Percentiles rank a stretch among this genome's conserved stretches.
Conservation (phyloP, 805 yeast genomes). For the Geotrichum ghanense region DNA sequence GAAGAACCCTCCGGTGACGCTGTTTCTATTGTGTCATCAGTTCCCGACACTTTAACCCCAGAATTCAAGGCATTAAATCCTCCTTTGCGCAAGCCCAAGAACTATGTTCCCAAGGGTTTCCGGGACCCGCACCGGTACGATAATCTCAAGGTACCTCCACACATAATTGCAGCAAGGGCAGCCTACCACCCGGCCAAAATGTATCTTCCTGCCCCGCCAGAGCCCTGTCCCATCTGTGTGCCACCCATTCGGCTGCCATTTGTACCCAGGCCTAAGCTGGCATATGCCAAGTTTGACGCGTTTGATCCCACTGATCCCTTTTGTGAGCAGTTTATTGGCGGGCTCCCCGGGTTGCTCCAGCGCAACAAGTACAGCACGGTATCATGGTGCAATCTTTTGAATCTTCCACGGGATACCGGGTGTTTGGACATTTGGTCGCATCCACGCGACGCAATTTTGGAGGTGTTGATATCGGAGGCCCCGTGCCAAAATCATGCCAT, state of each 20-base stretch:
- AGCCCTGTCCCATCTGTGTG: neutral
- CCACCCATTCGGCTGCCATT: neutral
- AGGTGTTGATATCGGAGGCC: neutral
- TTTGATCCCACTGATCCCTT: neutral
- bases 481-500: neutral
- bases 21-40: neutral
- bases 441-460: neutral
- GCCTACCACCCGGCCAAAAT: neutral
- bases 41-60: neutral
- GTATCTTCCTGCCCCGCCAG: neutral
- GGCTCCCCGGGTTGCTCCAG: neutral
- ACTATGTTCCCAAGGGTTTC: neutral
- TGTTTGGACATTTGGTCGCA: conserved; percentile 1
- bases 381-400: neutral
- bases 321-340: conserved; percentile 1
- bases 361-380: conserved; percentile 1
- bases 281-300: neutral
- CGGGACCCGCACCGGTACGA: conserved; percentile 1
- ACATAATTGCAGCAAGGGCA: neutral
- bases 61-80: neutral
- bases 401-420: conserved; percentile 1
- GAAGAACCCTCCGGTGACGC: neutral
- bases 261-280: neutral
- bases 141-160: neutral
- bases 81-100: neutral